phyloP scores from a whole-genome alignment of 2,329 filamentous ascomycete genomes.

The Calcarisporium arbuscula region DNA sequence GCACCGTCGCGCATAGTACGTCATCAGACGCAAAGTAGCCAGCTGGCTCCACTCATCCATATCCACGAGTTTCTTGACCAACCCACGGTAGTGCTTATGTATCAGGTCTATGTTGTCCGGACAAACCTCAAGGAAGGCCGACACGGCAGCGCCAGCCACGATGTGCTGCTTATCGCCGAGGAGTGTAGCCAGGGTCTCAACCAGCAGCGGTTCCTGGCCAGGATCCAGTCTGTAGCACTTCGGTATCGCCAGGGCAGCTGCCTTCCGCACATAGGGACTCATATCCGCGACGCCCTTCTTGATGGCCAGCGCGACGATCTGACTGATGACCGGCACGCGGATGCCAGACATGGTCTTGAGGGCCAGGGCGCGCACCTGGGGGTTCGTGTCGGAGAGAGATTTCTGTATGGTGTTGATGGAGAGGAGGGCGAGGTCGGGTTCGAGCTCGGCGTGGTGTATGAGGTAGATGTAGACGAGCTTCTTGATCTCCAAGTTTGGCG shows the following conservation, averaged over 20 bases:
- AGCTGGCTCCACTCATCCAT: slow-evolving; percentile 99
- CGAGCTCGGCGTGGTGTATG: slow-evolving; percentile 90
- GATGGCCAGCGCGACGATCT: slow-evolving; percentile 93
- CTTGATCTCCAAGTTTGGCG: slow-evolving; percentile 88
- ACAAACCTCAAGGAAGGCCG: slow-evolving; percentile 83
- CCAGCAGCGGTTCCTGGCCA: slow-evolving; percentile 72
- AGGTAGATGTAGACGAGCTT: slow-evolving; percentile 99
- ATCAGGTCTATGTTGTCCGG: slow-evolving; percentile 82
- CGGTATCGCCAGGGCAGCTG: slow-evolving; percentile 86
- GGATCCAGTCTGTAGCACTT: slow-evolving; percentile 94
- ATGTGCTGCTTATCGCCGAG: slow-evolving; percentile 92
- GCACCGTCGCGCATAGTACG: slow-evolving; percentile 76
- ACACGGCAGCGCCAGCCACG: slow-evolving; percentile 89
- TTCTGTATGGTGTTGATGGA: slow-evolving; percentile 99
- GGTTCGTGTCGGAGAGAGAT: slow-evolving; percentile 86
- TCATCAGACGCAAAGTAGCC: slow-evolving; percentile 74
- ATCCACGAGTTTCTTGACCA: slow-evolving; percentile 88
- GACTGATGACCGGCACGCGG: slow-evolving; percentile 92
- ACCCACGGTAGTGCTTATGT: slow-evolving; percentile 78
- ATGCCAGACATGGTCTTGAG: slow-evolving; percentile 97
- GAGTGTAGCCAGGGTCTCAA: slow-evolving; percentile 72
- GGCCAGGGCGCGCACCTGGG: slow-evolving; percentile 84
- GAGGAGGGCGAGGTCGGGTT: slow-evolving; percentile 88
- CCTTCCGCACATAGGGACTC: slow-evolving; percentile 88
- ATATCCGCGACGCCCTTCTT: slow-evolving; percentile 91